Evolutionary conservation across 1,284 basidiomycete genomes (phyloP), one percentile per base, ranked within the genome.

Genomic region (Rhodotorula sp.): DNA sequence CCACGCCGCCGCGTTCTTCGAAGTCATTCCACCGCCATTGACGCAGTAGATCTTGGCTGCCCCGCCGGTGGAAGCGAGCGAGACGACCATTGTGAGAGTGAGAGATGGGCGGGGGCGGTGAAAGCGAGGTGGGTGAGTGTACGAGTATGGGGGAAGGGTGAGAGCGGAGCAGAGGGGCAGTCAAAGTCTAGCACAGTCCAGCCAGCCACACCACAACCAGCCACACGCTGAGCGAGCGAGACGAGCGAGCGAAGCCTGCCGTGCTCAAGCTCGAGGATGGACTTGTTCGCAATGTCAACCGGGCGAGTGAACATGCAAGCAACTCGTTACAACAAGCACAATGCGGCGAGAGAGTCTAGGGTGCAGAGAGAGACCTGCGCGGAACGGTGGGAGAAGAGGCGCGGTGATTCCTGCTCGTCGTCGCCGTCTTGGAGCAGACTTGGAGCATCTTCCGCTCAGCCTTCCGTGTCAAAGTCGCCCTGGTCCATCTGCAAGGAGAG

Each of bases 1-100:
- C 77, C 76, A 77, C 29, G 76, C 77, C 32, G 76, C 74, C 2
- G 77, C 77, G 54, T 71, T 74, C 63, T 76, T 76, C 27, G 57
- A 58, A 17, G 68, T 60, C 20, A 55, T 30, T 3, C 70, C 72
- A 9, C 74, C 74, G 34, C 76, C 77, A 49, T 78, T 78, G 69
- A 78, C 76, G 57, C 70, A 74, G 71, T 78, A 78, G 68, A 76
- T 72, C 55, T 66, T 63, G 32, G 68, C 70, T 2, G 70, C 74
- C 13, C 69, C 76, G 59, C 76, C 76, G 11, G 76, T 71, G 8
- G 74, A 74, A 4, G 76, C 75, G 52, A 76, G 67, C 19, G 74
- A 71, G 55, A 76, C 77, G 67, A 76, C 77, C 77, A 77, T 76
- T n/a, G n/a, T 27, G 17, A 8, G 11, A 7, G 46, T n/a, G n/a